These are phyloP conservation scores for Emergomyces pasteurianus DNA, from an alignment of 2,329 filamentous ascomycete genomes.

Conservation along the genomic window DNA sequence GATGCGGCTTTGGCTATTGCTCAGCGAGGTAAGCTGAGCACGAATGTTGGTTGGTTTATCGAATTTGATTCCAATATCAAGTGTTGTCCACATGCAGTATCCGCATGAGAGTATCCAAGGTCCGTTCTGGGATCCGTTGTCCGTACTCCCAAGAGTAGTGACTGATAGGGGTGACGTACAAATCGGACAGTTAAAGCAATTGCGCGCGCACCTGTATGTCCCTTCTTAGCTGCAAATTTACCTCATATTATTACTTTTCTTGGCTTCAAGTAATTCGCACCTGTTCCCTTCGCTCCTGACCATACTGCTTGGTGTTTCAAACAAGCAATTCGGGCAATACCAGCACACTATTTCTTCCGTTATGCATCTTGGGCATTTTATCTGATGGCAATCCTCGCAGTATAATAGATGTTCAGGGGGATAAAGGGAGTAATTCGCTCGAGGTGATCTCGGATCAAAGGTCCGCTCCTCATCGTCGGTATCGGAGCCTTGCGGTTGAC, in stretches of 20 bases:
- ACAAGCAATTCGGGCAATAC: slow-evolving; percentile 90
- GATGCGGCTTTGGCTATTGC: slow-evolving; percentile 33
- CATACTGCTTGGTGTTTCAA: slow-evolving; percentile 88
- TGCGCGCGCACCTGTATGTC: slow-evolving; percentile 63
- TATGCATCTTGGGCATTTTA: slow-evolving; percentile 84
- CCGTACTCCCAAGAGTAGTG: slow-evolving; percentile 52
- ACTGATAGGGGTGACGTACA: slow-evolving; percentile 73
- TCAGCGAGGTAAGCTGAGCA: slow-evolving; percentile 61
- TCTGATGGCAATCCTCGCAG: slow-evolving; percentile 95
- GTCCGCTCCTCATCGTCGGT: slow-evolving; percentile 62
- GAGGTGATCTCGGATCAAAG: slow-evolving; percentile 74
- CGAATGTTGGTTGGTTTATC: slow-evolving; percentile 81
- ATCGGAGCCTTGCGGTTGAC: slow-evolving; percentile 20
- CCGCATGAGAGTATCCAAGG: slow-evolving; percentile 74
- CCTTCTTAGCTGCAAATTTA: background rate
- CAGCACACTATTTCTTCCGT: slow-evolving; percentile 89
- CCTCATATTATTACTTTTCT: background rate
- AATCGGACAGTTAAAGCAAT: slow-evolving; percentile 88
- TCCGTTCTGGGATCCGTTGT: slow-evolving; percentile 33
- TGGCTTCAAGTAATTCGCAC: slow-evolving; percentile 38
- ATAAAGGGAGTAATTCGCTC: slow-evolving; percentile 84
- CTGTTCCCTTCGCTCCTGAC: slow-evolving; percentile 87
- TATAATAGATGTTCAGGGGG: slow-evolving; percentile 89
- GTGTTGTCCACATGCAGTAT: slow-evolving; percentile 86
- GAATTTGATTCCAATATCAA: slow-evolving; percentile 81